Conservation (phyloP, 257 asterid species). For the Coffea eugenioides region DNA sequence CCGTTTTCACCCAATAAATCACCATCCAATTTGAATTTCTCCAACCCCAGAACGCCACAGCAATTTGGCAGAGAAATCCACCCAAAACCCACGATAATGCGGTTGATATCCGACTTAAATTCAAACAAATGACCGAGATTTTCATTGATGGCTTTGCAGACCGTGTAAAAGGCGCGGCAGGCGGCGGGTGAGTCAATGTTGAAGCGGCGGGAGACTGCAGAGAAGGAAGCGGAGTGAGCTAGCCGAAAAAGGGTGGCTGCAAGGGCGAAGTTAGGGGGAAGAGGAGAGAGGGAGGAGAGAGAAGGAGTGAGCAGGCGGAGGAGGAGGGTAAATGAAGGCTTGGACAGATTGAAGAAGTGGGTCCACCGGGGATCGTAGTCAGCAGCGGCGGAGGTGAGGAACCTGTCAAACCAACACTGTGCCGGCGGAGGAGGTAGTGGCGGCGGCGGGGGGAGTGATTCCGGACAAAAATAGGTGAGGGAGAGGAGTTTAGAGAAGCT, state of each 20-base stretch:
- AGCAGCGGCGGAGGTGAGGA: slow-evolving; percentile 40
- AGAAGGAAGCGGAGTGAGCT: slow-evolving; percentile 63
- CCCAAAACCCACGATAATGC: slow-evolving; percentile 77
- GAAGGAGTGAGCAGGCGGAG: slow-evolving; percentile 73
- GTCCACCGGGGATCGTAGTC: slow-evolving; percentile 71
- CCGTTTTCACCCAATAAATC: slow-evolving; percentile 36
- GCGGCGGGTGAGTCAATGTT: slow-evolving; percentile 50
- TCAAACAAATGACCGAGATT: slow-evolving; percentile 79
- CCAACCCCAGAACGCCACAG: slow-evolving; percentile 81
- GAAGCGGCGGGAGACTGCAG: slow-evolving; percentile 64
- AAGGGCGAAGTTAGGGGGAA: slow-evolving; percentile 57
- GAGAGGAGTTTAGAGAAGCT: slow-evolving; percentile 57
- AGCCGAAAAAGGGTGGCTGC: slow-evolving; percentile 75
- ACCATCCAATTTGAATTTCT: slow-evolving; percentile 56
- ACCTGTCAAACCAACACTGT: slow-evolving; percentile 56
- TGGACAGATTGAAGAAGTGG: slow-evolving; percentile 65
- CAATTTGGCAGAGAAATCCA: slow-evolving; percentile 91
- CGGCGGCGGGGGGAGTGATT: slow-evolving; percentile 26
- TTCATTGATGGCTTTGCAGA: slow-evolving; percentile 72
- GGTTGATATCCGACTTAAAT: slow-evolving; percentile 61
- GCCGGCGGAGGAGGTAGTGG: slow-evolving; percentile 30
- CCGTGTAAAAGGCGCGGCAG: slow-evolving; percentile 71
- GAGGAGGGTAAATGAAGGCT: slow-evolving; percentile 73
- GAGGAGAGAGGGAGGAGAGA: slow-evolving; percentile 49
- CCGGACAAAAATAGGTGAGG: slow-evolving; percentile 42